Evolutionary conservation across 768 basidiomycete genomes (phyloP).

Genomic region (Termitomyces sp.): DNA sequence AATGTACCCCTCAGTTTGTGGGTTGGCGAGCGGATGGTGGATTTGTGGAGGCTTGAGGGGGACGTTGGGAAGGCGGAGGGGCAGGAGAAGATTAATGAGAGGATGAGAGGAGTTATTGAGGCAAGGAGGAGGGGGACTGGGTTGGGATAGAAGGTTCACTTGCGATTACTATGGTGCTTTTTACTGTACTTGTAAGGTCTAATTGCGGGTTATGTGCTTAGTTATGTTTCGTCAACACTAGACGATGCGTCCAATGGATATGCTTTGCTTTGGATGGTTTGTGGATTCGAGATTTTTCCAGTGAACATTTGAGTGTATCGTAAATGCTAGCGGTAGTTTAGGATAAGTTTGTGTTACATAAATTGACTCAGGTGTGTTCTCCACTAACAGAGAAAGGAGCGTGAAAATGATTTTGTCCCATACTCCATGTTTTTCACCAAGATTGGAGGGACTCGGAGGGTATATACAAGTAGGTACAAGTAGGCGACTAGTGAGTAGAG

Average conservation of each 20-base stretch:
- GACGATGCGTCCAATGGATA: background rate
- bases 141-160: background rate
- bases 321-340: no score
- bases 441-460: no score
- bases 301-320: no score
- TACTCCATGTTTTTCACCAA: no score
- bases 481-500: no score
- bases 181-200: background rate
- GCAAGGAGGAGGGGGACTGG: background rate
- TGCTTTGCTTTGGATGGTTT: background rate
- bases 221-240: background rate
- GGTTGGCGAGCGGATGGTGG: constrained; percentile 68
- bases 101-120: constrained; percentile 8
- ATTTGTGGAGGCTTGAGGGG: constrained; percentile 55
- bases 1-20: constrained; percentile 32
- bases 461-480: no score
- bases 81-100: constrained; percentile 43
- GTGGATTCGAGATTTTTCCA: no score
- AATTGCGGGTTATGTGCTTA: background rate
- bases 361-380: no score
- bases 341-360: no score
- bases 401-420: no score
- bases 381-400: no score
- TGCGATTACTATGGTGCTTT: background rate
- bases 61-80: constrained; percentile 44